A percentile compares a stretch with the other conserved stretches of the same genome.
These are phyloP conservation scores for Capniomyces stellatus DNA, from an alignment of 371 early-diverging fungal species.

Conservation along the genomic window DNA sequence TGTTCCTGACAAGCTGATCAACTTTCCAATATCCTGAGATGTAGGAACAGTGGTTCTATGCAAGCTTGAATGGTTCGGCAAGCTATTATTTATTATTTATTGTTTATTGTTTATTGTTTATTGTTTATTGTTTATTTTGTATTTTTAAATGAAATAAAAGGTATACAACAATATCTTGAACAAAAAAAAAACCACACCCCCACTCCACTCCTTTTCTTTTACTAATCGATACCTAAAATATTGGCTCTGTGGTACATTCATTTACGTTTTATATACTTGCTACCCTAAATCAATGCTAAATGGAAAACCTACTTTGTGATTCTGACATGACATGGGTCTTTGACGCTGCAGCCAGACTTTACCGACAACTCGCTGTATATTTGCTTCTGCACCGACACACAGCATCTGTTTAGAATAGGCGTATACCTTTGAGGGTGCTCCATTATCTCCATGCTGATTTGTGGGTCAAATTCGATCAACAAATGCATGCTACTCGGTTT, in stretches of 20 bases:
- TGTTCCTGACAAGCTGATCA: slow-evolving; percentile 42
- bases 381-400: neutral
- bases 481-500: slow-evolving; percentile 2
- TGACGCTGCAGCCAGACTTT: neutral
- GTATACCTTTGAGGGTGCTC: slow-evolving; percentile 2
- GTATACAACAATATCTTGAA: neutral
- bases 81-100: neutral
- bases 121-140: too few species aligned
- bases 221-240: too few species aligned
- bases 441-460: neutral
- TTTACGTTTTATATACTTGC: too few species aligned
- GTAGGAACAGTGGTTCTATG: slow-evolving; percentile 31
- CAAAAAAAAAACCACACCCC: neutral
- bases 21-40: slow-evolving; percentile 33
- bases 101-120: too few species aligned
- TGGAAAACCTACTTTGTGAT: neutral
- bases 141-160: neutral
- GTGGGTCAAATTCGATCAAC: slow-evolving; percentile 4
- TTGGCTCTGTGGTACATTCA: too few species aligned
- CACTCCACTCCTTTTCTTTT: too few species aligned
- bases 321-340: neutral
- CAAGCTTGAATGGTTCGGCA: neutral
- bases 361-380: neutral
- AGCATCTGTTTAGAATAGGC: neutral
- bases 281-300: too few species aligned